A percentile compares a stretch with the other conserved stretches of the same genome.
These are phyloP conservation scores for Solanum stenotomum DNA, from an alignment of 257 asterid species.

Conservation along the genomic window DNA sequence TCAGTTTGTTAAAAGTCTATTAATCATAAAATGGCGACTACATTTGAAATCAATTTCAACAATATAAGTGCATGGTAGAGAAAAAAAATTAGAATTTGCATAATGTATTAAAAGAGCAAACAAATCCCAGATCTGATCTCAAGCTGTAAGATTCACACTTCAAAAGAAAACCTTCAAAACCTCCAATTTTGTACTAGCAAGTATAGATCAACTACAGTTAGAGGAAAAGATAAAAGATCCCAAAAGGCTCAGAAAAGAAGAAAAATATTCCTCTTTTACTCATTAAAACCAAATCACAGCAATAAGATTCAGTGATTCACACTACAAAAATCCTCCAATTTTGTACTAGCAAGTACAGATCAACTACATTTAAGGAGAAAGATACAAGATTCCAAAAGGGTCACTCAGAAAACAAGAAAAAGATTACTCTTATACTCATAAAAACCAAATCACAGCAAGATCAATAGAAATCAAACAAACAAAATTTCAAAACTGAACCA, in stretches of 20 bases:
- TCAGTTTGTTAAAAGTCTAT: background rate
- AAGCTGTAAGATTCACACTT: background rate
- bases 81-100: background rate
- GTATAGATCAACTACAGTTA: background rate
- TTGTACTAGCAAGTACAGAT: background rate
- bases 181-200: background rate
- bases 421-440: background rate
- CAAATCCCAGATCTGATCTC: background rate
- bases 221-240: background rate
- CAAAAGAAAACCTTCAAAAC: background rate
- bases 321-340: background rate
- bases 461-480: background rate
- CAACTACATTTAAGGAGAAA: background rate
- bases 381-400: background rate
- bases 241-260: background rate
- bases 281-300: background rate
- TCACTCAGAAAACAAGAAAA: background rate
- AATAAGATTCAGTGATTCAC: background rate
- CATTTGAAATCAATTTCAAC: background rate
- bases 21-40: background rate
- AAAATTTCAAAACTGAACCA: background rate
- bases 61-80: background rate
- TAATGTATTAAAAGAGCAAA: background rate
- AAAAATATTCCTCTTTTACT: background rate
- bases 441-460: slow-evolving; percentile 3